phyloP scores from a whole-genome alignment of 176 grass and related monocot species.

The Tillandsia fasciculata region DNA sequence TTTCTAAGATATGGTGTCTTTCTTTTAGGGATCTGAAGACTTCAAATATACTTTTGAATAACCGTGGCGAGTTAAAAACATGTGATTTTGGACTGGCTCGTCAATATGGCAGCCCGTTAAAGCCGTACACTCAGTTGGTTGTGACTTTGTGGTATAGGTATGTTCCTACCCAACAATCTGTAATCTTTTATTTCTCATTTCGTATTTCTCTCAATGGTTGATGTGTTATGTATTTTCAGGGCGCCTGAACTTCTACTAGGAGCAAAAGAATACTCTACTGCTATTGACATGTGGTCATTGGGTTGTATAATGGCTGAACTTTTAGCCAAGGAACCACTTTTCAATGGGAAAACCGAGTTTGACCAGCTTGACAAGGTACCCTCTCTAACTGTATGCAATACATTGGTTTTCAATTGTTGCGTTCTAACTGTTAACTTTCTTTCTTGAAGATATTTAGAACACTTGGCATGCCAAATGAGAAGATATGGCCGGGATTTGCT shows the following conservation, averaged over 20 bases:
- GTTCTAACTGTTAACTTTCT: neutral
- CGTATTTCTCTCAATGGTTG: neutral
- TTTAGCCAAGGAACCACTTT: slow-evolving; percentile 66
- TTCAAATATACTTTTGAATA: slow-evolving; percentile 90
- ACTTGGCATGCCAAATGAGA: slow-evolving; percentile 62
- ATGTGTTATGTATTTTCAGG: slow-evolving; percentile 24
- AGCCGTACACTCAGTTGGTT: slow-evolving; percentile 86
- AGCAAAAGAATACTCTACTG: slow-evolving; percentile 84
- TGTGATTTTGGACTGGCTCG: slow-evolving; percentile 93
- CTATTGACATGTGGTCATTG: slow-evolving; percentile 96
- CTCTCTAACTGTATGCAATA: neutral
- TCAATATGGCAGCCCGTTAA: slow-evolving; percentile 85
- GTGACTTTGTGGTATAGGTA: slow-evolving; percentile 98
- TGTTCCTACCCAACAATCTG: slow-evolving; percentile 12
- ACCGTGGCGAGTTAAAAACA: slow-evolving; percentile 85
- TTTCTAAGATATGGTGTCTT: neutral
- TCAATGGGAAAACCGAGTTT: slow-evolving; percentile 59
- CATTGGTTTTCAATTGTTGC: neutral
- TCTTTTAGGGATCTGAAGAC: slow-evolving; percentile 73
- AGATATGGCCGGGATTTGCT: slow-evolving; percentile 69
- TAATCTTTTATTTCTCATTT: neutral
- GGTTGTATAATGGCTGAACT: slow-evolving; percentile 97
- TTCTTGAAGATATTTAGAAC: slow-evolving; percentile 71
- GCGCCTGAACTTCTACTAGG: slow-evolving; percentile 84
- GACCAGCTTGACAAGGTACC: slow-evolving; percentile 79